Conservation (phyloP, 2,329 filamentous ascomycete genomes). For the Fusarium redolens region DNA sequence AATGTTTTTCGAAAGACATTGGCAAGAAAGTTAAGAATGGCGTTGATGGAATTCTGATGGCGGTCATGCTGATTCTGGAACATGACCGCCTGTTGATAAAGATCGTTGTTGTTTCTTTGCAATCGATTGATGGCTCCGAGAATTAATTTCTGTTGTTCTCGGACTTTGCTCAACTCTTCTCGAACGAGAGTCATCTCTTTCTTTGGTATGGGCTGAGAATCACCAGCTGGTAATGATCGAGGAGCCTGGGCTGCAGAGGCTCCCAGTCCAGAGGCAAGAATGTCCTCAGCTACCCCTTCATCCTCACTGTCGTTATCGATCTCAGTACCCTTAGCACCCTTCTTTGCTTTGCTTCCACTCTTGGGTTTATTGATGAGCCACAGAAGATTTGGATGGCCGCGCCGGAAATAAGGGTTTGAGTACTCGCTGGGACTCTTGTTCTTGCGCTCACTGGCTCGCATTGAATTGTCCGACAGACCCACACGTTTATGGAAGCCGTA, state of each 20-base stretch:
- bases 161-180: slow-evolving; percentile 82
- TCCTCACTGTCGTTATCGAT: slow-evolving; percentile 77
- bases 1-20: slow-evolving; percentile 96
- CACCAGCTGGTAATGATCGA: slow-evolving; percentile 55
- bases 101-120: slow-evolving; percentile 85
- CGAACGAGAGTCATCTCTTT: slow-evolving; percentile 83
- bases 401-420: slow-evolving; percentile 94
- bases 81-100: slow-evolving; percentile 87
- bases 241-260: slow-evolving; percentile 34
- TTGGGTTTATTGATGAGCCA: slow-evolving; percentile 98
- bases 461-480: slow-evolving; percentile 93
- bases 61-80: slow-evolving; percentile 94
- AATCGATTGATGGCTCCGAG: slow-evolving; percentile 83
- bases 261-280: slow-evolving; percentile 36
- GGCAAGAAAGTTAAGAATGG: slow-evolving; percentile 96
- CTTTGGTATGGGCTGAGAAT: slow-evolving; percentile 64
- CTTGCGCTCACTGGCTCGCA: slow-evolving; percentile 96
- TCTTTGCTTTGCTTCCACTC: slow-evolving; percentile 71
- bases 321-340: slow-evolving; percentile 70
- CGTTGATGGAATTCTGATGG: slow-evolving; percentile 99
- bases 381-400: slow-evolving; percentile 88
- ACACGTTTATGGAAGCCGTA: slow-evolving; percentile 98
- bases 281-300: slow-evolving; percentile 59
- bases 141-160: slow-evolving; percentile 88
- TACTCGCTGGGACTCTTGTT: slow-evolving; percentile 99